Percentiles rank a stretch among this genome's conserved stretches.
Conservation (phyloP, 768 basidiomycete genomes). For the Tylopilus intermedius region DNA sequence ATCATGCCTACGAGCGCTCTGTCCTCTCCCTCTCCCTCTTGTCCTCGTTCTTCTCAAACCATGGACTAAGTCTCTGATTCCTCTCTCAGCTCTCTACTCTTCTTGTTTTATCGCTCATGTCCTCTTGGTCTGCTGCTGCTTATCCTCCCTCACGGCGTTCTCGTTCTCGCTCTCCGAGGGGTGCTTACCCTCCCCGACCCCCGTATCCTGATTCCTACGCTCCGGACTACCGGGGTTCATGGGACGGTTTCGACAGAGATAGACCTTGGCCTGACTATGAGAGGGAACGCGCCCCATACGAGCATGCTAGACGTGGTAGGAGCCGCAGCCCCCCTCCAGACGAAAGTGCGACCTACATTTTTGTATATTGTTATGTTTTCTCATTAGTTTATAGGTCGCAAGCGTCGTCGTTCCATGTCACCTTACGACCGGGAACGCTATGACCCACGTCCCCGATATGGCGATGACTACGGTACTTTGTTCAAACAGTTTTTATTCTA, state of each 20-base stretch:
- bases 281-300: conserved; percentile 63
- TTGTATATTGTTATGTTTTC: neutral
- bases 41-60: conserved; percentile 45
- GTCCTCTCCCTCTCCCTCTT: conserved; percentile 55
- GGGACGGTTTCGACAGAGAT: conserved; percentile 71
- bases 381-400: conserved; percentile 46
- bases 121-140: conserved; percentile 65
- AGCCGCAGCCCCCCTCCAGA: conserved; percentile 74
- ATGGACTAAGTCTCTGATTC: conserved; percentile 43
- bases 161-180: conserved; percentile 72
- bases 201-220: conserved; percentile 57
- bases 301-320: conserved; percentile 64
- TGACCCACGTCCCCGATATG: conserved; percentile 77
- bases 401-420: conserved; percentile 67
- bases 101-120: conserved; percentile 52
- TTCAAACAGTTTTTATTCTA: neutral
- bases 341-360: conserved; percentile 44
- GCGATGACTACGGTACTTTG: conserved; percentile 72
- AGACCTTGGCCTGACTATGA: conserved; percentile 61
- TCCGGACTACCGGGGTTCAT: conserved; percentile 56
- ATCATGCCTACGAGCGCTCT: conserved; percentile 75
- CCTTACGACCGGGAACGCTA: conserved; percentile 82
- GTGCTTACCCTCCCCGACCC: conserved; percentile 49
- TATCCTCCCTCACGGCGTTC: conserved; percentile 76
- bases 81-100: conserved; percentile 39